Evolutionary conservation across 73 alveolate genomes (phyloP), one percentile per base, ranked within the genome.

Genomic region (Paraurostyla sp.): DNA sequence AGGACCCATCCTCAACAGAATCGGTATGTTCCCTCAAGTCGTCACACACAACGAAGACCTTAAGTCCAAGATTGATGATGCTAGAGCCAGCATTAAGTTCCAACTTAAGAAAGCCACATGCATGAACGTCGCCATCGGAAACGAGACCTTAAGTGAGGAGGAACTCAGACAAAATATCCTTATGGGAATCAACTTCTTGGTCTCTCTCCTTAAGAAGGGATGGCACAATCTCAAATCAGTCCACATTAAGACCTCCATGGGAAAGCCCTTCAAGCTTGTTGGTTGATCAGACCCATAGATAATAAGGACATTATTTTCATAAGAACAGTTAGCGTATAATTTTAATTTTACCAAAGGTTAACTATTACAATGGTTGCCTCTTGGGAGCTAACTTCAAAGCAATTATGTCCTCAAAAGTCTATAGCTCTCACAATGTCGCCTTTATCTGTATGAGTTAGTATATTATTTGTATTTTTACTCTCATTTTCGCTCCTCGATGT

Each of bases 191-290:
- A 96, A 96, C 98, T 98, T 96, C 96, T 95, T 98, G 92, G 98
- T 95, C 83, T 93, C 99, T 48, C 96, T 98, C 90, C 96, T 98
- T 90, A 98, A 98, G 96, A 98, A 97, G 96, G 99, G 99, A 86
- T 97, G 99, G 99, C 91, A 95, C 91, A 98, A 98, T 93, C 91
- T 98, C 92, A 97, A 96, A 92, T 86, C 98, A 51, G 97, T 97
- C 88, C 95, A 95, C 91, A 95, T 98, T 76, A 98, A 96, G 98
- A 98, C 99, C 58, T 96, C 99, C 94, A 98, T 98, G 99, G 99
- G 99, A 43, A 94, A 97, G 87, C 98, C 99, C 56, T 90, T 85
- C 92, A 96, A 93, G 87, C 94, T 96, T 91, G 89, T 68, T 90
- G 96, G 96, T 51, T 93, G 94, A 95, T 84, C 38, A 1, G 22